Percentiles rank a stretch among this genome's conserved stretches.
phyloP scores from a whole-genome alignment of 345 rosid genomes.

The Moringa oleifera region DNA sequence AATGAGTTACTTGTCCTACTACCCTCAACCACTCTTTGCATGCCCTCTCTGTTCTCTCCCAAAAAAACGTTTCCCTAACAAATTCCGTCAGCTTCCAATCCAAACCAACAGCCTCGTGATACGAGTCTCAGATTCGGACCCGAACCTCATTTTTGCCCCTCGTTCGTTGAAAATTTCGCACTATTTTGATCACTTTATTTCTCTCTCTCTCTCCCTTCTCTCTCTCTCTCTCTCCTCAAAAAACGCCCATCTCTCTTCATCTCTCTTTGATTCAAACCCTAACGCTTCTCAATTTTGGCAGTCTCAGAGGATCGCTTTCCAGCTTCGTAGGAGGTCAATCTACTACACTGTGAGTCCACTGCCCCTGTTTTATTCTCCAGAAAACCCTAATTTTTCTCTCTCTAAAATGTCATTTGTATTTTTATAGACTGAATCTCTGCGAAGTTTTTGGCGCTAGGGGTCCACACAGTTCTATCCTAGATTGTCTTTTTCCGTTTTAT shows the following conservation, averaged over 20 bases:
- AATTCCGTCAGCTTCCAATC: too few relatives aligned
- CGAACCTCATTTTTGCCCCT: conserved; percentile 39
- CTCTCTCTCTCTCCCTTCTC: conserved; percentile 35
- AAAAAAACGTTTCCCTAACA: not conserved
- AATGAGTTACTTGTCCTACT: conserved; percentile 12
- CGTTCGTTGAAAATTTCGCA: conserved; percentile 57
- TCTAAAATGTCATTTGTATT: not conserved
- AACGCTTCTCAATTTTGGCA: conserved; percentile 21
- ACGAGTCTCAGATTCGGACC: conserved; percentile 20
- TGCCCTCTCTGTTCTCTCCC: not conserved
- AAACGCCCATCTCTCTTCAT: conserved; percentile 20
- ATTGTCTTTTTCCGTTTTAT: conserved; percentile 9
- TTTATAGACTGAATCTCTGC: conserved; percentile 18
- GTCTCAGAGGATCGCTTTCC: conserved; percentile 26
- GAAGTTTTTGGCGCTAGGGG: conserved; percentile 5
- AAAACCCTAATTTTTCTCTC: conserved; percentile 8
- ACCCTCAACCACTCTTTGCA: conserved; percentile 16
- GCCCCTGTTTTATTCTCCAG: not conserved
- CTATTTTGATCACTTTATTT: conserved; percentile 43
- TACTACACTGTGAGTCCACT: conserved; percentile 30
- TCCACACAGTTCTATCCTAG: conserved; percentile 15
- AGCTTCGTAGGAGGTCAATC: conserved; percentile 25
- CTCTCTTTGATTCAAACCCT: conserved; percentile 37
- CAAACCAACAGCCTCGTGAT: too few relatives aligned
- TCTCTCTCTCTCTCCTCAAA: conserved; percentile 26